Evolutionary conservation across 2,329 filamentous ascomycete species (phyloP).

Genomic region (Xylariomycetidae sp.): DNA sequence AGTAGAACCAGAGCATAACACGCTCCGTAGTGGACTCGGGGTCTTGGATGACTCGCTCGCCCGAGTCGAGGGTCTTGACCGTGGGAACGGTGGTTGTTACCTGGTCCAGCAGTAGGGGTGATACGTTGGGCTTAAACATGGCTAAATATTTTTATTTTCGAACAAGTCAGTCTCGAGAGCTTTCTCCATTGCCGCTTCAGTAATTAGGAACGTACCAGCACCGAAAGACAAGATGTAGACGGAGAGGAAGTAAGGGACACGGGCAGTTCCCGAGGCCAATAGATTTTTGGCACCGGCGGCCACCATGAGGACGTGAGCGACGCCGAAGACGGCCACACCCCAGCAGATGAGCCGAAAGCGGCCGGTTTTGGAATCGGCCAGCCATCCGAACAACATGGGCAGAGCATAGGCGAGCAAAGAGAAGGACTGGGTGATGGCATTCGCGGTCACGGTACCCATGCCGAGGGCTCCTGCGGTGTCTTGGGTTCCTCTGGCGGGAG

Average conservation of each 20-base stretch:
- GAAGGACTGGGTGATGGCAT: constrained; percentile 50
- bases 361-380: constrained; percentile 65
- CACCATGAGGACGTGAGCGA: constrained; percentile 66
- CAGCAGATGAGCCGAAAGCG: constrained; percentile 69
- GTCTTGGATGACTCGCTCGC: constrained; percentile 65
- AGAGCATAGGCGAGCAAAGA: constrained; percentile 53
- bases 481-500: constrained; percentile 34
- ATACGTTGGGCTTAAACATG: constrained; percentile 70
- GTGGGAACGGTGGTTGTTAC: constrained; percentile 51
- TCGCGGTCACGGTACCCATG: constrained; percentile 49
- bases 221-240: constrained; percentile 52
- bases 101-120: constrained; percentile 64
- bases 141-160: too few relatives aligned
- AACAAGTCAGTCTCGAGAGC: neutral
- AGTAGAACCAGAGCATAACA: constrained; percentile 62
- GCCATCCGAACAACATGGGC: constrained; percentile 49
- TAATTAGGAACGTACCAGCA: constrained; percentile 48
- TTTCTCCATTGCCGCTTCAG: neutral
- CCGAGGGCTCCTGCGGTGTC: constrained; percentile 55
- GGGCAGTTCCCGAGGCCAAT: constrained; percentile 39
- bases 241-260: constrained; percentile 50
- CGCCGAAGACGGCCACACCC: constrained; percentile 61
- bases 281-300: constrained; percentile 48
- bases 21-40: constrained; percentile 60
- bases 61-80: constrained; percentile 46